Percentiles rank a stretch among this genome's conserved stretches.
These are phyloP conservation scores for Xylaria digitata DNA, from an alignment of 2,329 filamentous ascomycete species.

Conservation along the genomic window DNA sequence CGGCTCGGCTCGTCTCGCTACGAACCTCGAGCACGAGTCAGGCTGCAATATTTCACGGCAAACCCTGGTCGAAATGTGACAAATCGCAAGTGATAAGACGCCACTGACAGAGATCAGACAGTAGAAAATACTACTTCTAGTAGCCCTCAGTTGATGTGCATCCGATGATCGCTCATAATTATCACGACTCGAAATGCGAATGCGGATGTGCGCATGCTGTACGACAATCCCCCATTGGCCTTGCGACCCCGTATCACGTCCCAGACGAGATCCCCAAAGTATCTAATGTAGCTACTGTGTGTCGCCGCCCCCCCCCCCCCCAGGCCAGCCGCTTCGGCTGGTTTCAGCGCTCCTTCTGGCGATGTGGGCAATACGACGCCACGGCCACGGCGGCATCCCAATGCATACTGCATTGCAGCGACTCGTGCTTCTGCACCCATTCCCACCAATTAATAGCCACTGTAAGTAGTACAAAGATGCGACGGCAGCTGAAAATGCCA, in stretches of 20 bases:
- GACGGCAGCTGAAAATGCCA: constrained; percentile 35
- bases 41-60: constrained; percentile 33
- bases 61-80: constrained; percentile 26
- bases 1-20: constrained; percentile 39
- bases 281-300: background rate
- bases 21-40: constrained; percentile 21
- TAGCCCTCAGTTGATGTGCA: constrained; percentile 6
- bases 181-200: constrained; percentile 9
- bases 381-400: constrained; percentile 27
- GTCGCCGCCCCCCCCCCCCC: too few relatives aligned
- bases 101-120: constrained; percentile 3
- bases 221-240: constrained; percentile 5
- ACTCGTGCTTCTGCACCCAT: constrained; percentile 22
- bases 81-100: constrained; percentile 19
- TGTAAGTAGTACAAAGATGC: constrained; percentile 27
- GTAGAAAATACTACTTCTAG: constrained; percentile 4
- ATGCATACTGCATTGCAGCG: constrained; percentile 33
- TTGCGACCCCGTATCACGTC: constrained; percentile 9
- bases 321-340: constrained; percentile 24
- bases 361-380: constrained; percentile 22
- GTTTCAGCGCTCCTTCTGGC: constrained; percentile 27
- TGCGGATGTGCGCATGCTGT: constrained; percentile 8
- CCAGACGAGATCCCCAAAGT: constrained; percentile 6
- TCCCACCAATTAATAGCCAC: constrained; percentile 27
- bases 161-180: constrained; percentile 5